phyloP scores from a whole-genome alignment of 352 stramenopile genomes.

The Phytophthora syringae region DNA sequence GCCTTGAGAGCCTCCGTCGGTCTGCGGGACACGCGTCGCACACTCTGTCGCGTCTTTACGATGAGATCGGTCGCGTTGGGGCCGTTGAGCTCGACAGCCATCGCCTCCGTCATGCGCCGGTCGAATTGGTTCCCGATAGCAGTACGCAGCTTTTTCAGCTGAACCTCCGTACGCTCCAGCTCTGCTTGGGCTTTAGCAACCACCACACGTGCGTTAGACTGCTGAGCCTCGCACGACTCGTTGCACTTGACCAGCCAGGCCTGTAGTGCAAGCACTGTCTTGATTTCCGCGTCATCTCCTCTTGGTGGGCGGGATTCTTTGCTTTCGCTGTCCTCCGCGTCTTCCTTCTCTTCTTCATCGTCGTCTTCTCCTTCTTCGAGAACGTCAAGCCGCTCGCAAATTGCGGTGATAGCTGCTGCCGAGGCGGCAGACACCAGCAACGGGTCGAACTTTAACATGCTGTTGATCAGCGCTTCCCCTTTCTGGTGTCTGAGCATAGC shows the following conservation, averaged over 20 bases:
- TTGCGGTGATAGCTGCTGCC: constrained; percentile 40
- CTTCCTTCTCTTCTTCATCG: constrained; percentile 28
- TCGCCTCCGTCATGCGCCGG: constrained; percentile 51
- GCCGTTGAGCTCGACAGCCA: constrained; percentile 36
- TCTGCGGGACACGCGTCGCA: constrained; percentile 25
- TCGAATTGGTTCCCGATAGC: constrained; percentile 72
- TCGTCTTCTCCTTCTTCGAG: constrained; percentile 40
- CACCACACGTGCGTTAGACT: constrained; percentile 42
- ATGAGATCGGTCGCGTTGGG: constrained; percentile 30
- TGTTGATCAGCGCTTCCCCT: constrained; percentile 54
- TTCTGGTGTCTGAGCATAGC: constrained; percentile 50
- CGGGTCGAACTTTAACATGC: constrained; percentile 69
- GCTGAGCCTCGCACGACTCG: constrained; percentile 51
- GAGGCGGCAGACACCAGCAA: constrained; percentile 47
- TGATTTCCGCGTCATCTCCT: constrained; percentile 31
- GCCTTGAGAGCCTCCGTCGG: constrained; percentile 13
- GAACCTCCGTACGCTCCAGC: constrained; percentile 57
- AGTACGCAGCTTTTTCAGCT: constrained; percentile 62
- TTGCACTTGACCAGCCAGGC: constrained; percentile 69
- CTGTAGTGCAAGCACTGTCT: constrained; percentile 54
- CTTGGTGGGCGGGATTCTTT: constrained; percentile 10
- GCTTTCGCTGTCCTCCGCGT: constrained; percentile 5
- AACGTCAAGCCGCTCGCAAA: constrained; percentile 38
- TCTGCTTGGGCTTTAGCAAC: constrained; percentile 52
- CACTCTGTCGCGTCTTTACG: constrained; percentile 27